Conservation (phyloP, 75 land plant genomes). For the Selaginella tamariscina region DNA sequence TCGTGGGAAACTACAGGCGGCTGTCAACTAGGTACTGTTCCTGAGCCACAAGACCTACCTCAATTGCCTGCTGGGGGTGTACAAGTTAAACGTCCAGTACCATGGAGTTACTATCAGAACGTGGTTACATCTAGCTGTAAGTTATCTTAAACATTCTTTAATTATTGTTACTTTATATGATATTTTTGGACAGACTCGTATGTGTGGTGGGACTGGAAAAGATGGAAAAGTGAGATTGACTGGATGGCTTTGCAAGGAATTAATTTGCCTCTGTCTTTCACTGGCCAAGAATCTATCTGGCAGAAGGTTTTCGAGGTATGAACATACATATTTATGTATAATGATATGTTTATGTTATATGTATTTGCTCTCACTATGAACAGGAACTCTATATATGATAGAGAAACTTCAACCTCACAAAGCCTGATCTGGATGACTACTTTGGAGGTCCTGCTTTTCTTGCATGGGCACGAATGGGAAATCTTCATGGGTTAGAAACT, state of each 20-base stretch:
- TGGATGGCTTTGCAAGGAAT: constrained; percentile 99
- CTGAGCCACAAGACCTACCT: constrained; percentile 56
- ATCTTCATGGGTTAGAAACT: constrained; percentile 69
- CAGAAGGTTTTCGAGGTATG: constrained; percentile 79
- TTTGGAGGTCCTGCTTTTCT: constrained; percentile 98
- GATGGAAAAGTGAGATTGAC: constrained; percentile 93
- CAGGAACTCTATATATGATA: too few species aligned
- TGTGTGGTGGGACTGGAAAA: constrained; percentile 96
- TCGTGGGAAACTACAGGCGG: constrained; percentile 96
- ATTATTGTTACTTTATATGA: background rate
- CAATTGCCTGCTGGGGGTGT: constrained; percentile 41
- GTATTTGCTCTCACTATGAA: too few species aligned
- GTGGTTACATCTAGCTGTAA: constrained; percentile 92
- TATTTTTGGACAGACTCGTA: constrained; percentile 45
- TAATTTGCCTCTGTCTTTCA: constrained; percentile 86
- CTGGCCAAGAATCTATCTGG: constrained; percentile 92
- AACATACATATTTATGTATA: background rate
- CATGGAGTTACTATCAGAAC: constrained; percentile 92
- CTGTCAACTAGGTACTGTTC: constrained; percentile 50
- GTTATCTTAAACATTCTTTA: constrained; percentile 16
- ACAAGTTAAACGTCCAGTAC: constrained; percentile 52
- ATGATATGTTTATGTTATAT: background rate
- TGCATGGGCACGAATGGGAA: constrained; percentile 99
- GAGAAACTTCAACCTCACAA: constrained; percentile 48
- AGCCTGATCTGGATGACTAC: constrained; percentile 59